Base-by-base conservation (phyloP, 495 filamentous ascomycete genomes). In the Lepraria neglecta region DNA sequence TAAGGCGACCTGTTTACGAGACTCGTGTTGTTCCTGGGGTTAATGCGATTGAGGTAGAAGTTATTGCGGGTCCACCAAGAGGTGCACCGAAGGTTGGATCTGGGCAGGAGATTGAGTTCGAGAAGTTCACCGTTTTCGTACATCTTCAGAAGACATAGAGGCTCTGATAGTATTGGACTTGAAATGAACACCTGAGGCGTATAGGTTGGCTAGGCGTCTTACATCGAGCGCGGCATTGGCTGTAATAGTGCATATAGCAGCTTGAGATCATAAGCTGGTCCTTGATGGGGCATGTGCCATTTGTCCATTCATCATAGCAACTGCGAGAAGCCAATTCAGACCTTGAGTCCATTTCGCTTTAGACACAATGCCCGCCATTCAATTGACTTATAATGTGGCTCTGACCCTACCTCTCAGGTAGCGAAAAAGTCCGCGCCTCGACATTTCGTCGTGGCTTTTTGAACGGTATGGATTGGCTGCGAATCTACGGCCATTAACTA, bases 31-130 rank as follows among this genome's bases (percentile, higher is more conserved):
- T 74, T 35, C 76, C 79, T n/a, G 86, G 85, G 7, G 75, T 83
- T 21, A 91, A 86, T 63, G 78, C 81, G 35, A 78, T 91, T 21
- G 83, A 84, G 53, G 73, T 89, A 9, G 82, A 86, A 48, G 69
- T 87, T 40, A 79, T 88, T 68, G 83, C 82, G n/a, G 78, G 82
- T 6, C 74, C 84, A 17, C 79, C 84, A 3, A 80, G 76, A 57
- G 82, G 83, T 10, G 76, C 83, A 55, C 70, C 73, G 48, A 83
- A 78, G 65, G 59, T 70, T 48, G 73, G 74, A 11, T 72, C 77
- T 0, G 85, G 83, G 12, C 76, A 78, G 7, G 84, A 82, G 59
- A 75, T 80, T 59, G 88, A 90, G 64, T 71, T 89, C 67, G 88
- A 91, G 74, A 87, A 78, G 63, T 72, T 88, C 46, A 84, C 79